Conservation (phyloP, 768 basidiomycete genomes). For the Leccinum truebloodii region DNA sequence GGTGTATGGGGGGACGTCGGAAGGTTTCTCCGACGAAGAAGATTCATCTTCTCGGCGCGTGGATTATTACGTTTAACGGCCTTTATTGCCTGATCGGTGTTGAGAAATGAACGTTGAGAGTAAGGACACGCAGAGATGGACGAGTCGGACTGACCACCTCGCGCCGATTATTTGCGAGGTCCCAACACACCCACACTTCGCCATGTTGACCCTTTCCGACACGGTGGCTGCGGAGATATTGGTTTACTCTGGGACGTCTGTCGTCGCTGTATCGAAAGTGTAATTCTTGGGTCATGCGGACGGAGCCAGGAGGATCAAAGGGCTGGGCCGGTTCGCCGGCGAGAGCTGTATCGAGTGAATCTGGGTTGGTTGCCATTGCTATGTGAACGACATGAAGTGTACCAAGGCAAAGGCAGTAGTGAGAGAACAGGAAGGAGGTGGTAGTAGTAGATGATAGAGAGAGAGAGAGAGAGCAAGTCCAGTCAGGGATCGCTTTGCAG, state of each 20-base stretch:
- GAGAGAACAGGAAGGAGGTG: not conserved
- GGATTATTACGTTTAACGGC: conserved; percentile 72
- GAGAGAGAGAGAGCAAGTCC: conserved; percentile 11
- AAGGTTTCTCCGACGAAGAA: conserved; percentile 49
- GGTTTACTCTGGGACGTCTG: conserved; percentile 67
- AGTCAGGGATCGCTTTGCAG: conserved; percentile 15
- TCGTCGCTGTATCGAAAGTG: conserved; percentile 42
- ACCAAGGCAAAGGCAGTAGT: conserved; percentile 5
- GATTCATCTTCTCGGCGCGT: conserved; percentile 62
- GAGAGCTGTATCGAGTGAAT: conserved; percentile 29
- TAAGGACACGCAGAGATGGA: conserved; percentile 8
- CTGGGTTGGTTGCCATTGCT: conserved; percentile 27
- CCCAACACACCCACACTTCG: conserved; percentile 75
- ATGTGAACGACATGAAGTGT: conserved; percentile 30
- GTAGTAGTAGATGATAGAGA: conserved; percentile 24
- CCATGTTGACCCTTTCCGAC: conserved; percentile 92
- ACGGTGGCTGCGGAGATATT: conserved; percentile 74
- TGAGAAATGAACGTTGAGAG: conserved; percentile 12
- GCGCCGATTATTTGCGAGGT: conserved; percentile 49
- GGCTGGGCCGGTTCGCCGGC: conserved; percentile 38
- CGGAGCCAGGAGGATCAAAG: conserved; percentile 44
- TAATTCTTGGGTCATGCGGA: conserved; percentile 50
- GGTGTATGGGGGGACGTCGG: conserved; percentile 48
- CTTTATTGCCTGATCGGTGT: conserved; percentile 67
- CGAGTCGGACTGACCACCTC: conserved; percentile 41